Percentiles rank a stretch among this genome's conserved stretches.
Evolutionary conservation across 2,329 filamentous ascomycete species (phyloP).

Genomic region (Parastagonospora nodorum): DNA sequence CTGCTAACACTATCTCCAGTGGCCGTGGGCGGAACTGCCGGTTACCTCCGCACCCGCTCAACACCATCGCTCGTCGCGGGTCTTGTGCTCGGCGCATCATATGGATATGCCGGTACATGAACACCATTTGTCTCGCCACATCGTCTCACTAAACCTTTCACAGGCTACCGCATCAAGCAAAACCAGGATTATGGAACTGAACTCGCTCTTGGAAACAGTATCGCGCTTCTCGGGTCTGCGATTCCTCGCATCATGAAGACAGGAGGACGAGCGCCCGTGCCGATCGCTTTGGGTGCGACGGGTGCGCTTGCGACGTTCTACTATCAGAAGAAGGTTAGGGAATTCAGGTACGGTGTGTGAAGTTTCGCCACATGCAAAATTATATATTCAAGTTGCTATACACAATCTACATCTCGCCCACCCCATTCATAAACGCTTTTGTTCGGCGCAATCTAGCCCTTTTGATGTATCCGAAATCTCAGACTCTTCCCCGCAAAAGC

Average conservation of each 20-base stretch:
- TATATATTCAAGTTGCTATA: too few relatives aligned
- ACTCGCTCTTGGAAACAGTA: slow-evolving; percentile 33
- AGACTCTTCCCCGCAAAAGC: too few relatives aligned
- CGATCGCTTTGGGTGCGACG: slow-evolving; percentile 30
- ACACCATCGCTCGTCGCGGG: slow-evolving; percentile 35
- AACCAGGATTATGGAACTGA: slow-evolving; percentile 37
- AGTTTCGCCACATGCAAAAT: neutral
- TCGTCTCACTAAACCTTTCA: neutral
- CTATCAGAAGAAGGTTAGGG: slow-evolving; percentile 37
- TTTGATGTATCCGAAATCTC: too few relatives aligned
- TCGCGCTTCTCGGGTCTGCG: slow-evolving; percentile 28
- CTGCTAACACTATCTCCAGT: slow-evolving; percentile 19
- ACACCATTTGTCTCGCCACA: neutral
- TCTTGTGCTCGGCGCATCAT: slow-evolving; percentile 30
- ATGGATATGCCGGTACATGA: slow-evolving; percentile 28
- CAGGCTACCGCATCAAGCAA: slow-evolving; percentile 35
- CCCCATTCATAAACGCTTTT: too few relatives aligned
- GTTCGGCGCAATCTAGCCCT: too few relatives aligned
- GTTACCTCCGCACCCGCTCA: slow-evolving; percentile 34
- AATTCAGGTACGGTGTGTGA: slow-evolving; percentile 35
- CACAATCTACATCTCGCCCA: too few relatives aligned
- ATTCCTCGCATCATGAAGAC: slow-evolving; percentile 35
- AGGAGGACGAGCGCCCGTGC: slow-evolving; percentile 31
- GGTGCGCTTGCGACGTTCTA: slow-evolving; percentile 32
- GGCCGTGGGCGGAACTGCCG: slow-evolving; percentile 32